Evolutionary conservation across 2,329 filamentous ascomycete species (phyloP), one percentile per base, ranked within the genome.

Genomic region (Hypoxylon sp.): DNA sequence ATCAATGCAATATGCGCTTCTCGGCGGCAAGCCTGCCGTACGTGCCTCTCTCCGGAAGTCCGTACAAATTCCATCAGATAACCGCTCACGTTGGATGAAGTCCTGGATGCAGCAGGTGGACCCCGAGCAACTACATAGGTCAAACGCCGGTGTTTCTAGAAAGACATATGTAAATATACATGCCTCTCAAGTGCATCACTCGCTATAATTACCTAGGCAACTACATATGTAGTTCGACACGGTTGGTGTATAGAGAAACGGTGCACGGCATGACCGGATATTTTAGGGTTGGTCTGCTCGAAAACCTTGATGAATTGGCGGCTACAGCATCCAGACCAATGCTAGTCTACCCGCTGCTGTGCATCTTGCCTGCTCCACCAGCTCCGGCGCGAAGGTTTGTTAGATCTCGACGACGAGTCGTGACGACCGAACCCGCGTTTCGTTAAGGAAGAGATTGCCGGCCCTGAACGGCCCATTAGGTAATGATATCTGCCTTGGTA

Each of bases 41-140:
- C 51, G 19, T 51, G 52, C 55, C 54, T 47, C 55, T 53, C 57
- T 62, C 60, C 70, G 68, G 71, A 72, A 71, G 64, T 73, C 70
- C 68, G 69, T 67, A 32, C 52, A 44, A 58, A 61, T 63, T 56
- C 56, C 55, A 64, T 56, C 43, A 60, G 44, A 46, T 22, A 53
- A 56, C 56, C 41, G 53, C 50, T 46, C 28, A 47, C 44, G 58
- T 48, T 59, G 44, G 55, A 37, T 47, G 41, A 59, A 56, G 32
- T 51, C 26, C 13, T 62, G 13, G 44, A 58, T 39, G 26, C 53
- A 20, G 53, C 22, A 48, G 62, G 62, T 54, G 48, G 55, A 37
- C 39, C 56, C 8, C 47, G 41, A 30, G 46, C 47, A 62, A 59
- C 50, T 57, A n/a, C n/a, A n/a, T n/a, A 32, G 56, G 34, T 50